Base-by-base conservation (phyloP, 1,284 basidiomycete genomes). In the Pseudozyma tsukubaensis region DNA sequence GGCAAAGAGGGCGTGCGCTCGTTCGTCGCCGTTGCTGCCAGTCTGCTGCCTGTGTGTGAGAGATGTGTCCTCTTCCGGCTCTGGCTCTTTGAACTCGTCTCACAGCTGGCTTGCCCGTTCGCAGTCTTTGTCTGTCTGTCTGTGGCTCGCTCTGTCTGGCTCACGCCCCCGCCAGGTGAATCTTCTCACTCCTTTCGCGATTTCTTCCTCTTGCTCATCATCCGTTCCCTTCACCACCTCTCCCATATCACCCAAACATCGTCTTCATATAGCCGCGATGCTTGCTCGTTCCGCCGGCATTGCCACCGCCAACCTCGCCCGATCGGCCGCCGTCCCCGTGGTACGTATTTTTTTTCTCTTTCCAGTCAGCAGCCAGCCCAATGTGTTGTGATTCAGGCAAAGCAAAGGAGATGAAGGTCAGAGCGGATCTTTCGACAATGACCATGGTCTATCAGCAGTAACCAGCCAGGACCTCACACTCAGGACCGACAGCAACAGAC, bases 291-390 rank as follows among this genome's bases (percentile, higher is more conserved):
- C 79, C 64, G 73, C 78, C 57, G 80, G 80, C 73, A 72, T 81
- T 73, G 77, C 80, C 66, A 75, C 79, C 69, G 80, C 78, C 73
- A 81, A 82, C 75, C 72, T 82, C 69, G 79, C 80, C 65, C 79
- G 79, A 63, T 75, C 79, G 70, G 76, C 80, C 63, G 72, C 67
- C 56, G 66, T 69, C 64, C 72, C 79, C 51, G 71, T 79, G 73
- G 80, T 81, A 78, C 66, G 80, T 80, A 60, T 67, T 34, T 32
- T 48, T 56, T 40, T 53, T 24, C 39, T 35, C 48, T 18, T 43
- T 43, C 34, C 18, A 13, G 16, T 5, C 32, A 34, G 49, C 42
- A 2, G 21, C 32, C 37, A 39, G 48, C 42, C 34, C 60, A 45
- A 11, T 57, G 39, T 54, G 48, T 8, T 50, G 37, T 52, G 49